Conservation (phyloP, 2,329 filamentous ascomycete genomes). For the Ophiocordyceps unilateralis region DNA sequence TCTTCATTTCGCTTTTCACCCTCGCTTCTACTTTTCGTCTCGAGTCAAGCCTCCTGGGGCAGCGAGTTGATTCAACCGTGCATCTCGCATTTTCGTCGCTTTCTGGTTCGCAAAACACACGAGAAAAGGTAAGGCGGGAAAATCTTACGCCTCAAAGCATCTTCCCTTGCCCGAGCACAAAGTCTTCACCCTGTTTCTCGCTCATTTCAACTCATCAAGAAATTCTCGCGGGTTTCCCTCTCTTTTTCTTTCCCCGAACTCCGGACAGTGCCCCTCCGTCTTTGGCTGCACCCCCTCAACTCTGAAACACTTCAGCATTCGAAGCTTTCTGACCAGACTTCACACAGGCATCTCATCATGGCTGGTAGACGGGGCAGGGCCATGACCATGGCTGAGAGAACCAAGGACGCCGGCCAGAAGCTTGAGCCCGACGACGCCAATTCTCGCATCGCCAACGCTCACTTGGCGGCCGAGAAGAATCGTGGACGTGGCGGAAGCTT, state of each 20-base stretch:
- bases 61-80: neutral
- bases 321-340: neutral
- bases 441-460: neutral
- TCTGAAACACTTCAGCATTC: neutral
- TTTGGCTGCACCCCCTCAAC: neutral
- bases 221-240: neutral
- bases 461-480: neutral
- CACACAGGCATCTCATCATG: neutral
- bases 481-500: neutral
- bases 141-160: neutral
- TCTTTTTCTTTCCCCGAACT: neutral
- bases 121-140: neutral
- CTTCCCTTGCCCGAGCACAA: neutral
- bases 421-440: slow-evolving; percentile 1
- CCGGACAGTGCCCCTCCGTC: neutral
- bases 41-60: neutral
- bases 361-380: neutral
- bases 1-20: neutral
- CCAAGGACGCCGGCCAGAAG: neutral
- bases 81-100: neutral
- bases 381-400: neutral
- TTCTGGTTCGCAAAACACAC: neutral
- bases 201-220: neutral
- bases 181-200: neutral
- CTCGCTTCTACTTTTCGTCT: neutral